Conservation (phyloP, 768 basidiomycete species). For the Boletus bicolor region DNA sequence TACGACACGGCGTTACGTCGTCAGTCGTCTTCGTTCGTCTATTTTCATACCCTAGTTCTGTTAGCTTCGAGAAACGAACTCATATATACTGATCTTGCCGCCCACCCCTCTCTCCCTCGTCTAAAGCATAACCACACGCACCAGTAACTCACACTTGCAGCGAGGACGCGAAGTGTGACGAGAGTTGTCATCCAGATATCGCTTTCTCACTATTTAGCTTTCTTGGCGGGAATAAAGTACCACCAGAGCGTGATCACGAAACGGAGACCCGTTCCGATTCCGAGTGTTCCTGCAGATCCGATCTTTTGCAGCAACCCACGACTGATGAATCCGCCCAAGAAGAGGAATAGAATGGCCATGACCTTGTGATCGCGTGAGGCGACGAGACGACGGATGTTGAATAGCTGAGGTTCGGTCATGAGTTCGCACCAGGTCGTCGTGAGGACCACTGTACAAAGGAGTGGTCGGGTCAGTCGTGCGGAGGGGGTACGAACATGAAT, state of each 20-base stretch:
- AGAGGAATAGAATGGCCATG: constrained; percentile 63
- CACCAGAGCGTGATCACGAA: constrained; percentile 60
- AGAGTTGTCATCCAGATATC: neutral
- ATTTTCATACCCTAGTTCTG: neutral
- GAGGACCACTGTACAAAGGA: constrained; percentile 55
- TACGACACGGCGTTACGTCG: constrained; percentile 14
- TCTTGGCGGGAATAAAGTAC: constrained; percentile 53
- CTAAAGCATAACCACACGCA: neutral
- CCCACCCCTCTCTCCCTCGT: neutral
- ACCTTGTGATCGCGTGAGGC: constrained; percentile 67
- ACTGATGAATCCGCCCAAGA: constrained; percentile 70
- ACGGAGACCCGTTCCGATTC: constrained; percentile 61
- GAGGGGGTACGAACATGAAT: neutral
- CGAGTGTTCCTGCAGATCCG: constrained; percentile 64
- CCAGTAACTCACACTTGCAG: neutral
- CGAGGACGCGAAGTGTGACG: neutral
- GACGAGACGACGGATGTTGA: constrained; percentile 51
- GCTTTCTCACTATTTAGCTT: constrained; percentile 4
- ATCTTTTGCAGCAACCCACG: constrained; percentile 57
- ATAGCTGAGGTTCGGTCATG: constrained; percentile 75
- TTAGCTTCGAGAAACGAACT: neutral
- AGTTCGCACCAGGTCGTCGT: constrained; percentile 91
- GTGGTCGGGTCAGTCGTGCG: neutral
- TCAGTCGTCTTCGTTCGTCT: constrained; percentile 1
- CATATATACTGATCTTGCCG: neutral